A percentile compares a stretch with the other conserved stretches of the same genome.
Conservation (phyloP, 352 stramenopile genomes). For the Globisporangium spiculum region DNA sequence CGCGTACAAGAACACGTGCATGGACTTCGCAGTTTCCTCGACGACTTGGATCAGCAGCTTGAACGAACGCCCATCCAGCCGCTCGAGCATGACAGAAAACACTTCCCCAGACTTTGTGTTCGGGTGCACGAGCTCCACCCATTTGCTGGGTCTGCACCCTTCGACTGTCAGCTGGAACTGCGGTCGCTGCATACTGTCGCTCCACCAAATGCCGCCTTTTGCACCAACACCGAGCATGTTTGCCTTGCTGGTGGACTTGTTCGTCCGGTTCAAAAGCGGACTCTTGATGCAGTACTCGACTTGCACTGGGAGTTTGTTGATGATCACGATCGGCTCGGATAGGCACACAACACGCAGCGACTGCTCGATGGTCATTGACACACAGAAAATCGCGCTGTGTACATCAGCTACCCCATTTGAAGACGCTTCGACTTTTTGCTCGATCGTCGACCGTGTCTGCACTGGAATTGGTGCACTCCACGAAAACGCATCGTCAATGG, state of each 20-base stretch:
- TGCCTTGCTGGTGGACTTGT: conserved; percentile 27
- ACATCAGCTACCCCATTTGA: conserved; percentile 22
- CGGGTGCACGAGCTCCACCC: conserved; percentile 57
- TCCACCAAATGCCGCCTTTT: conserved; percentile 81
- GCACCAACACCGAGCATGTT: conserved; percentile 51
- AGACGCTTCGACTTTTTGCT: conserved; percentile 62
- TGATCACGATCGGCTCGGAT: conserved; percentile 64
- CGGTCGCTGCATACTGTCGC: conserved; percentile 51
- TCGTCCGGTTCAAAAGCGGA: conserved; percentile 26
- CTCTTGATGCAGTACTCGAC: conserved; percentile 55
- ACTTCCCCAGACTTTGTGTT: conserved; percentile 46
- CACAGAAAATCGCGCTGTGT: conserved; percentile 59
- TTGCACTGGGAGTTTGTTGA: conserved; percentile 79
- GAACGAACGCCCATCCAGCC: conserved; percentile 59
- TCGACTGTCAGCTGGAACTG: conserved; percentile 67
- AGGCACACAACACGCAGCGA: conserved; percentile 64
- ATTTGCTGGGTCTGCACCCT: conserved; percentile 63
- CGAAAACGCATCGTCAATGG: conserved; percentile 43
- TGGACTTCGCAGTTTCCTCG: conserved; percentile 36
- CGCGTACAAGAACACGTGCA: conserved; percentile 54
- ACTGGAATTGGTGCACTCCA: conserved; percentile 81
- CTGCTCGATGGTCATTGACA: conserved; percentile 60
- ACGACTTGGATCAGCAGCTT: conserved; percentile 67
- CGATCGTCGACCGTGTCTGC: conserved; percentile 55
- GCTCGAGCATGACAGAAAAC: conserved; percentile 57